Conservation (phyloP, 176 grass and related monocot genomes). For the Ampelocalamus luodianensis region DNA sequence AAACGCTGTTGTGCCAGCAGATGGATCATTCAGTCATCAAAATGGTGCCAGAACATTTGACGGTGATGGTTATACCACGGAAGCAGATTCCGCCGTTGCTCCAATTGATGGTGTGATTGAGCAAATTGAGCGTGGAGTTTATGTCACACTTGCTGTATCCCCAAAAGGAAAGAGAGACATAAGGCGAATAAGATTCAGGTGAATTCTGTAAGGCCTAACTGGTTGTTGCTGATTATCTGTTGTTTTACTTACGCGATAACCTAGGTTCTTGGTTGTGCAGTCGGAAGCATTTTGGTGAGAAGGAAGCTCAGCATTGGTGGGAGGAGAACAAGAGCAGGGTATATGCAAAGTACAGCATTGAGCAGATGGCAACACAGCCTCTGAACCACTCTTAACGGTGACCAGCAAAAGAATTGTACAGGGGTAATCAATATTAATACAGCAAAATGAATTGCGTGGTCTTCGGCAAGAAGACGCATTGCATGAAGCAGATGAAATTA, state of each 20-base stretch:
- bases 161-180: conserved; percentile 66
- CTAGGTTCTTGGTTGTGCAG: conserved; percentile 47
- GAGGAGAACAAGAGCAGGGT: conserved; percentile 65
- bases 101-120: conserved; percentile 42
- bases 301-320: conserved; percentile 89
- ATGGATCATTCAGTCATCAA: conserved; percentile 25
- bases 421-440: neutral
- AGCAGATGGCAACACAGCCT: conserved; percentile 15
- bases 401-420: conserved; percentile 23
- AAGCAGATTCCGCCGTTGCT: neutral
- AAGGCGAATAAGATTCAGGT: conserved; percentile 87
- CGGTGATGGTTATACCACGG: conserved; percentile 21
- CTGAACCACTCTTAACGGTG: neutral
- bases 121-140: conserved; percentile 84
- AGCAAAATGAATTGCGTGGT: neutral
- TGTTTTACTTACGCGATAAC: neutral
- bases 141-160: conserved; percentile 59
- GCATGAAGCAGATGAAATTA: conserved; percentile 18
- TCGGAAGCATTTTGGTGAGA: conserved; percentile 85
- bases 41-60: conserved; percentile 37
- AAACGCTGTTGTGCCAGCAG: conserved; percentile 1
- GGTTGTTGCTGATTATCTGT: neutral
- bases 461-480: neutral
- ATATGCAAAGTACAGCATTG: conserved; percentile 51
- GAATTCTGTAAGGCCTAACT: conserved; percentile 8